Base-by-base conservation (phyloP, 2,329 filamentous ascomycete genomes). In the Tolypocladium endophyticum region DNA sequence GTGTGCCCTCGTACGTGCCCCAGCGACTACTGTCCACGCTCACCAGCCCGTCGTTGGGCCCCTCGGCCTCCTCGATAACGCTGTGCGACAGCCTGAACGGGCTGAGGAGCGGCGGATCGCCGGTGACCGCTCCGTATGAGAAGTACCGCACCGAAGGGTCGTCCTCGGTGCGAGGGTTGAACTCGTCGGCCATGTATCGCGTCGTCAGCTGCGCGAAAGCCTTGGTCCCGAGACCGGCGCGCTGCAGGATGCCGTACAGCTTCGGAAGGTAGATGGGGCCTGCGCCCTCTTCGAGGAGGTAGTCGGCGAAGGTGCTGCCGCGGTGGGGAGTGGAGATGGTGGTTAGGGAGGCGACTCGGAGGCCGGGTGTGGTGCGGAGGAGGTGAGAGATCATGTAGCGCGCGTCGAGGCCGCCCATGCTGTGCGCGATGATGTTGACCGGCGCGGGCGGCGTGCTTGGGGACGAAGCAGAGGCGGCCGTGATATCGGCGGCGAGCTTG, bases 361-460 rank as follows among this genome's bases (percentile, higher is more conserved):
- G 73, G 47, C 25, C 28, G 54, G 55, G 30, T 25, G 74, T 71
- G 30, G 72, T 69, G 1, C 80, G 81, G 50, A 73, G 73, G 16
- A 86, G 74, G 57, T 77, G 76, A 28, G 83, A 82, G 58, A 87
- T 82, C 83, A 87, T 85, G 70, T 86, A 85, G 54, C 85, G 77
- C 12, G 84, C 81, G 68, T 87, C 85, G 4, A 88, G 76, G 2
- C 85, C 85, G 55, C 85, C 84, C 84, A 87, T 87, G 64, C 79
- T 83, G 73, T 92, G 88, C 47, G 84, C 84, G 25, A 92, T 79
- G 61, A 96, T 89, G 69, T 90, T 90, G 64, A 96, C 90, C 57
- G 86, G 83, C 23, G 77, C 77, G 28, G 70, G 65, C 50, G 70
- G 65, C 53, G 20, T 50, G 53, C 28, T 28, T 25, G 38, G 18